phyloP scores from a whole-genome alignment of 805 yeast species.

The Starmerella apis region DNA sequence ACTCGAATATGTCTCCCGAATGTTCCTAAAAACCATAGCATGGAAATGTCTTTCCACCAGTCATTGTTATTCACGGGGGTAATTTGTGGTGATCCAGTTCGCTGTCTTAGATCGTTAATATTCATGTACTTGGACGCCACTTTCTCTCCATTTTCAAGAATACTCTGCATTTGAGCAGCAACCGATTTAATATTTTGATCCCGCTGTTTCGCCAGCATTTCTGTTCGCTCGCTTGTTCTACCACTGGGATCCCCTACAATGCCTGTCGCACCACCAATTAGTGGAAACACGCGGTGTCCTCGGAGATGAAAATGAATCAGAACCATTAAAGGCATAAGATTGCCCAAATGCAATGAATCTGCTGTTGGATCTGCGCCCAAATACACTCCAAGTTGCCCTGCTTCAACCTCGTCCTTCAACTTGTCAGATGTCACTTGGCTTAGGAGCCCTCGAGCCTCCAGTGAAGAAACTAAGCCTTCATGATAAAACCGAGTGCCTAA shows the following conservation, averaged over 20 bases:
- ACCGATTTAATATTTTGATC: slow-evolving; percentile 49
- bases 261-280: slow-evolving; percentile 78
- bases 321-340: slow-evolving; percentile 75
- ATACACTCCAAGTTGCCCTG: slow-evolving; percentile 48
- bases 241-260: slow-evolving; percentile 96
- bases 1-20: slow-evolving; percentile 75
- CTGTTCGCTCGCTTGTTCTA: slow-evolving; percentile 59
- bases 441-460: slow-evolving; percentile 41
- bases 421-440: slow-evolving; percentile 30
- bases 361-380: slow-evolving; percentile 98
- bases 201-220: slow-evolving; percentile 45
- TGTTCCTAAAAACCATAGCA: slow-evolving; percentile 65
- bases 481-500: background rate
- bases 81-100: slow-evolving; percentile 1
- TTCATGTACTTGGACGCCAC: slow-evolving; percentile 48
- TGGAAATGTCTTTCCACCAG: slow-evolving; percentile 76
- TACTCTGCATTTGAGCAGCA: slow-evolving; percentile 47
- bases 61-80: slow-evolving; percentile 49
- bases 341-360: slow-evolving; percentile 77
- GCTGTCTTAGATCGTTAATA: background rate
- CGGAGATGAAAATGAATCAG: slow-evolving; percentile 70
- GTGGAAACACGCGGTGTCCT: slow-evolving; percentile 74
- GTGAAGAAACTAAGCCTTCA: slow-evolving; percentile 31
- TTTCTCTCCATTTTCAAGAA: slow-evolving; percentile 50
- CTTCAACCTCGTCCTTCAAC: slow-evolving; percentile 23